Base-by-base conservation (phyloP, 2,329 filamentous ascomycete genomes). In the Hypoxylon sp. region DNA sequence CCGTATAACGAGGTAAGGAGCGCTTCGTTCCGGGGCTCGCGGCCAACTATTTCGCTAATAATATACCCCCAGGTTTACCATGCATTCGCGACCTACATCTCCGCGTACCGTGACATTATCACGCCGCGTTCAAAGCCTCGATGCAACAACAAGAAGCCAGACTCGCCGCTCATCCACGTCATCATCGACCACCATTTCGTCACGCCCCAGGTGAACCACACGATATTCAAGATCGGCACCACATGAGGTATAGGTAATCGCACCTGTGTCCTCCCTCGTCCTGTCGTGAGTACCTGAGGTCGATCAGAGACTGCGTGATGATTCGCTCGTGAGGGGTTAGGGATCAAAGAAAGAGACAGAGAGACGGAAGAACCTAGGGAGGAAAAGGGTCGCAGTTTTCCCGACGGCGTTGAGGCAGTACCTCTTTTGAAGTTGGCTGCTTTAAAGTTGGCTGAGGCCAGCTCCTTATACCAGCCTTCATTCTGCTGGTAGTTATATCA, bases 91-190 rank as follows among this genome's bases (percentile, higher is more conserved):
- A 61, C 62, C 2, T 64, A 54, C 15, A 19, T 46, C 28, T 52
- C 47, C 4, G 44, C 50, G n/a, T 61, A 53, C 52, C n/a, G 49
- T 4, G 48, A 58, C 11, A 37, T 60, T 15, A 61, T 64, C 22
- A 51, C 56, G 15, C 57, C 57, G 20, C 11, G 22, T 0, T 24
- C 6, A 1, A 55, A 61, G 22, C 4, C 8, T 20, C 32, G 11
- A 8, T 60, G 57, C 17, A 54, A 26, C 0, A 10, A 1, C 1
- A 28, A 53, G 2, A 20, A 44, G 10, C 49, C n/a, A 1, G 53
- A 57, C 46, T 61, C 49, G n/a, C 26, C 46, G 30, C 10, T 64
- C 46, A 56, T 64, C 15, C 32, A 17, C 20, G 47, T 37, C 49
- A 15, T 24, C 41, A 37, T 43, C 24, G 44, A 15, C 44, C 15